A percentile compares a stretch with the other conserved stretches of the same genome.
Conservation (phyloP, 345 rosid species). For the Syzygium oleosum region DNA sequence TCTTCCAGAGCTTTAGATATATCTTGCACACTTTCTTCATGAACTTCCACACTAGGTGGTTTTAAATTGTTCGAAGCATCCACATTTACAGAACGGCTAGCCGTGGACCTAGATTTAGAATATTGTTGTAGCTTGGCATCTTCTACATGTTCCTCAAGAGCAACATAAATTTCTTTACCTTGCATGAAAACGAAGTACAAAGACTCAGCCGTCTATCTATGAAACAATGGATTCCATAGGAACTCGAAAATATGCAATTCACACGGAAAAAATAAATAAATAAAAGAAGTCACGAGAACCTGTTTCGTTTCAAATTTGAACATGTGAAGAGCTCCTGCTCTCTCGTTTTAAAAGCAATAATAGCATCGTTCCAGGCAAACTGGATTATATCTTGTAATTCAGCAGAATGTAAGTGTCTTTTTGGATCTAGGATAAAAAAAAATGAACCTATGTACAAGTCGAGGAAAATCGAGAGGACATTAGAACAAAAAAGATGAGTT, state of each 20-base stretch:
- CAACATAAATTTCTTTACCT: conserved; percentile 98
- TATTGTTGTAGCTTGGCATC: conserved; percentile 67
- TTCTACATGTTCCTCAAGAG: conserved; percentile 89
- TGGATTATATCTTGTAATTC: conserved; percentile 90
- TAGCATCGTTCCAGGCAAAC: conserved; percentile 85
- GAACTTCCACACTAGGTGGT: no score
- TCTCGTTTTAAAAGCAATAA: conserved; percentile 83
- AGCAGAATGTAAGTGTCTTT: conserved; percentile 77
- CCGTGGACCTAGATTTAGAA: no score
- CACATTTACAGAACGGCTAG: no score
- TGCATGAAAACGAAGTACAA: conserved; percentile 12
- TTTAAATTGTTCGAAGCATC: no score
- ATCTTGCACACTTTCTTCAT: conserved; percentile 38
- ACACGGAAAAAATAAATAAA: no score
- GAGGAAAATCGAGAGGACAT: background rate
- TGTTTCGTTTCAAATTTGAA: conserved; percentile 94
- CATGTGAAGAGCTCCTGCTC: conserved; percentile 80
- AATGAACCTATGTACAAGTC: conserved; percentile 48
- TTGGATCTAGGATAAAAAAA: conserved; percentile 80
- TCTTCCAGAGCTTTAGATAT: conserved; percentile 72
- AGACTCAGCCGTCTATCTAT: background rate
- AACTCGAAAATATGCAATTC: no score
- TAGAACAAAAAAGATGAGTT: background rate
- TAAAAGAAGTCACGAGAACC: conserved; percentile 16
- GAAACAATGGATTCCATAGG: background rate